Evolutionary conservation across 2,329 filamentous ascomycete species (phyloP), one percentile per base, ranked within the genome.

Genomic region (Rhytidhysteron rufulum): DNA sequence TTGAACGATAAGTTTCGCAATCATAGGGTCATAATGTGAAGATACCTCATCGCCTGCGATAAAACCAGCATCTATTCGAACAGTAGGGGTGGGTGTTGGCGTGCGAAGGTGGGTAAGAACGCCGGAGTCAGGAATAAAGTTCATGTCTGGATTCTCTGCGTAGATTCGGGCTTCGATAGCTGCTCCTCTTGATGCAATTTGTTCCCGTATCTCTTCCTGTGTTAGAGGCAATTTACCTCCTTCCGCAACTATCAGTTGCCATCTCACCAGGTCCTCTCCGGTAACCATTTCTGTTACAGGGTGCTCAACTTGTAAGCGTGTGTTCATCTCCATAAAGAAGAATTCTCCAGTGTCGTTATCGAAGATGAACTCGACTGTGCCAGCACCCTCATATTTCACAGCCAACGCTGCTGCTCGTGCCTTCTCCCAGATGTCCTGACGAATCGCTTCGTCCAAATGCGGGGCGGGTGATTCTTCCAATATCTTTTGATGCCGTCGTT

Each of bases 1-100:
- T 42, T 87, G 80, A 5, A 97, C 88, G 53, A 98, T 98, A 38
- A 98, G 78, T 69, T 98, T 98, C 32, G 93, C 88, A 51, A 98
- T 95, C 93, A 98, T 98, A 20, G 93, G 93, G 54, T 98, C 93
- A 65, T 98, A 98, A 40, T 93, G 87, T 43, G 91, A 88, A 0
- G 90, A 94, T 3, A 98, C 87, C 47, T 88, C 88, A 61, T 95
- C 91, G 19, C 93, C 93, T 51, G 89, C 78, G 20, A 90, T 80
- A 62, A 97, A 97, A 2, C 93, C 93, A 33, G 90, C 89, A 58
- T 98, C 93, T 49, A 98, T 89, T 30, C 93, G 83, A 22, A 97
- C 79, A 48, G 89, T 85, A 1, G 84, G 76, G 27, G 80, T 78
- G 5, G 77, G 70, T 35, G 71, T 63, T 0, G 91, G 90, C 2